Percentiles rank a stretch among this genome's conserved stretches.
Evolutionary conservation across 306 rosid genomes (phyloP).

Genomic region (Coriaria nepalensis): DNA sequence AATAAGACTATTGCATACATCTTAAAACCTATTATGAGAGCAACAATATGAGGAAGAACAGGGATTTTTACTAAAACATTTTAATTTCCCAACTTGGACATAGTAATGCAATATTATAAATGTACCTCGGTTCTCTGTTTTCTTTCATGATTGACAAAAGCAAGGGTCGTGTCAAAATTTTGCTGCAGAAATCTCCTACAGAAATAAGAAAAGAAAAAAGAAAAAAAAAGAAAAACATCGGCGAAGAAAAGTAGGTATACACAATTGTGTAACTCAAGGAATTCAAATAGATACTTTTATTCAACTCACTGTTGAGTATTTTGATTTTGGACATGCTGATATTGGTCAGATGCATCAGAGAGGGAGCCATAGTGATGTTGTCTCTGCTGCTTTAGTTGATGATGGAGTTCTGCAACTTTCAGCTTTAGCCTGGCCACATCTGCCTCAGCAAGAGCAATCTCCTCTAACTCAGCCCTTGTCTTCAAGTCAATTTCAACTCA

Average conservation of each 20-base stretch:
- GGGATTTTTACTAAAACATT: too few species aligned
- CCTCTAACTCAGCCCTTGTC: slow-evolving; percentile 98
- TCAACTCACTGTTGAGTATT: slow-evolving; percentile 73
- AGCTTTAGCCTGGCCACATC: slow-evolving; percentile 97
- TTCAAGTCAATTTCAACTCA: slow-evolving; percentile 27
- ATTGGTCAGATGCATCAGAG: slow-evolving; percentile 73
- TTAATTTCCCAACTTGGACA: background rate
- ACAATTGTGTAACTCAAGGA: too few species aligned
- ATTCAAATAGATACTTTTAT: too few species aligned
- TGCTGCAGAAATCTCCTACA: slow-evolving; percentile 94
- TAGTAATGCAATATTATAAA: slow-evolving; percentile 3
- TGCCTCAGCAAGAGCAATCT: slow-evolving; percentile 98
- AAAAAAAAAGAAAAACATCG: background rate
- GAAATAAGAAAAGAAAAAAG: slow-evolving; percentile 7
- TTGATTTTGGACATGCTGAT: slow-evolving; percentile 66
- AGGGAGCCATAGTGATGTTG: slow-evolving; percentile 91
- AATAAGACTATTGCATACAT: too few species aligned
- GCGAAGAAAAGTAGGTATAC: background rate
- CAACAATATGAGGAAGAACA: too few species aligned
- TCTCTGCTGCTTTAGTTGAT: slow-evolving; percentile 92
- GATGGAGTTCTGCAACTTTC: slow-evolving; percentile 97
- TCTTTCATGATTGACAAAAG: slow-evolving; percentile 77
- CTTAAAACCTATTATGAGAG: too few species aligned
- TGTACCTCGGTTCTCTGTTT: slow-evolving; percentile 85
- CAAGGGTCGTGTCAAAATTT: slow-evolving; percentile 91